These are phyloP conservation scores for Microcos paniculata DNA, from an alignment of 345 rosid species.

Conservation along the genomic window DNA sequence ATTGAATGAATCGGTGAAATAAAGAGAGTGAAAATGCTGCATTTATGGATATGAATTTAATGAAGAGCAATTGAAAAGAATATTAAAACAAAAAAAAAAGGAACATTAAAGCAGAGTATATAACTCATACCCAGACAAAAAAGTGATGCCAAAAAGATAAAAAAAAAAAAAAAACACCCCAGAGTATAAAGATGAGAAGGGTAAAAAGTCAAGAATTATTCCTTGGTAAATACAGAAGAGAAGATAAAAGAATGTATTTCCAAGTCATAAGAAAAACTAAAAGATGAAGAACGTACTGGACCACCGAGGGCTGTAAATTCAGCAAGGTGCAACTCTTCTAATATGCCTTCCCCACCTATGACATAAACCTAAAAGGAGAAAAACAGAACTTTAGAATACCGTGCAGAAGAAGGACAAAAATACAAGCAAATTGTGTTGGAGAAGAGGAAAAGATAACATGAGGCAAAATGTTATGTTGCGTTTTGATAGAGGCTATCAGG, in stretches of 20 bases:
- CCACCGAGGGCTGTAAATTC: constrained; percentile 87
- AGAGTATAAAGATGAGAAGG: not conserved
- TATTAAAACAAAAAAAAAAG: not conserved
- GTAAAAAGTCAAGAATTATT: not conserved
- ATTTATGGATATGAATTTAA: not conserved
- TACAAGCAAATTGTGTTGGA: not conserved
- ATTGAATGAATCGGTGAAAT: not conserved
- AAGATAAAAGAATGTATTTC: not conserved
- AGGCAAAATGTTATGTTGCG: not conserved
- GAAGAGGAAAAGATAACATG: too few species aligned
- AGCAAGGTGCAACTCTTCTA: constrained; percentile 70
- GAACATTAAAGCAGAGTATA: not conserved
- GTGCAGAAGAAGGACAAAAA: not conserved
- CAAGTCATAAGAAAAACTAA: not conserved
- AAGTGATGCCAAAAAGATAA: not conserved
- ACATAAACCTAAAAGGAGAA: constrained; percentile 62
- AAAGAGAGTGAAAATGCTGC: not conserved
- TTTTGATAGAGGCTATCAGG: not conserved
- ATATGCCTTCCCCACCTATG: constrained; percentile 78
- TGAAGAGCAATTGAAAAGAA: not conserved
- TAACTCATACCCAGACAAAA: not conserved
- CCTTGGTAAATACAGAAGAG: not conserved
- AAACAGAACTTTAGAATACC: constrained; percentile 1
- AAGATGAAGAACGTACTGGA: constrained; percentile 49
- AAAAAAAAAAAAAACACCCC: too few species aligned